Evolutionary conservation across 164 flowering plant species (phyloP), one percentile per base, ranked within the genome.

Genomic region (Vitis cinerea): DNA sequence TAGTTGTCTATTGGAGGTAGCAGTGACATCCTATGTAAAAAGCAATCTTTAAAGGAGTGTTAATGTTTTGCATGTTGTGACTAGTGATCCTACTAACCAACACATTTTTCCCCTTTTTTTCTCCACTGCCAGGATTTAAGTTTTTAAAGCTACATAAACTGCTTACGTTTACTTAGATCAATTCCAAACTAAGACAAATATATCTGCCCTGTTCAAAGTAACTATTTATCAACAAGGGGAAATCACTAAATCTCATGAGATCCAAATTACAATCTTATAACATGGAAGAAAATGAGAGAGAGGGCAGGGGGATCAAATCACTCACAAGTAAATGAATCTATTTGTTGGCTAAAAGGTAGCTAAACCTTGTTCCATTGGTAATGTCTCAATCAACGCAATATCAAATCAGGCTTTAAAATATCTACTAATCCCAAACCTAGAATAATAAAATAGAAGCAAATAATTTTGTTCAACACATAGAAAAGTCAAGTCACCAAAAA

Each of bases 151-250:
- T 31, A 31, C 6, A 31, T 31, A 8, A 29, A 29, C 61, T 57
- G 57, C 97, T 92, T 79, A 94, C 99, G 91, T 91, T 95, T 90
- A 76, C 90, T 90, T 51, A 98, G 98, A 76, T 95, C 97, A 78
- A 95, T 82, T 8, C 99, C 99, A 82, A 95, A 95, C 79, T 95
- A 98, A 59, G 93, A 67, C 71, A 95, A 78, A 84, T 95, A 98
- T 64, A 95, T 82, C 78, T 95, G 97, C 60, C 98, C 99, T 44
- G 99, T 91, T 52, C 88, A 85, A 75, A 95, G 89, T 66, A 95
- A 98, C 99, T 95, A 63, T 0, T 70, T 37, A 30, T 31, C 13
- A 31, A 31, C 37, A 2, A 49, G 9, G 9, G 27, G 23, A 52
- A 65, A 10, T 8, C 15, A 19, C 49, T 3, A 11, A 19, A 31